Percentiles rank a stretch among this genome's conserved stretches.
Conservation (phyloP, 2,329 filamentous ascomycete genomes). For the Rosellinia necatrix region DNA sequence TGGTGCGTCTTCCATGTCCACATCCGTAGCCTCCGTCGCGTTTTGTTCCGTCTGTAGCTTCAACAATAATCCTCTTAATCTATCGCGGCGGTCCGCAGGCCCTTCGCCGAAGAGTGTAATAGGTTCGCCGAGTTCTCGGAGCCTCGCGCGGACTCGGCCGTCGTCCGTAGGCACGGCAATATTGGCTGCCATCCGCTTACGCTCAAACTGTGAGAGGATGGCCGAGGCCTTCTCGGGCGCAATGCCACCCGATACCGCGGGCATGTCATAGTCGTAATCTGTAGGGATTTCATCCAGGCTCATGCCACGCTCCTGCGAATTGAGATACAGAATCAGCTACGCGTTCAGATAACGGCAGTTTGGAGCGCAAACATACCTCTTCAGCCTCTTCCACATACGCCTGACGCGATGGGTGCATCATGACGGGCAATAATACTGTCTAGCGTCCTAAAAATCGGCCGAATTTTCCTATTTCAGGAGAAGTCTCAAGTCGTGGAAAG, state of each 20-base stretch:
- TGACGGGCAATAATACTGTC: constrained; percentile 48
- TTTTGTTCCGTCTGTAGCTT: constrained; percentile 70
- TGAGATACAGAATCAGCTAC: constrained; percentile 32
- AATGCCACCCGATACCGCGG: constrained; percentile 65
- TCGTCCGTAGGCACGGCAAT: constrained; percentile 96
- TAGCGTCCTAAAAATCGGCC: too few relatives aligned
- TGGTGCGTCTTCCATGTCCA: constrained; percentile 63
- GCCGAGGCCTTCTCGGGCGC: constrained; percentile 83
- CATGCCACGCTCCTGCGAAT: constrained; percentile 39
- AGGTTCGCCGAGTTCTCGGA: constrained; percentile 89
- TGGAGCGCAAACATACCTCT: constrained; percentile 59
- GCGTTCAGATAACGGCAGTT: constrained; percentile 26
- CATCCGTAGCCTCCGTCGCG: constrained; percentile 58
- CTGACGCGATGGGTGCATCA: constrained; percentile 86
- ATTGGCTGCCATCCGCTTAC: constrained; percentile 84
- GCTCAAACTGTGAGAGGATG: constrained; percentile 84
- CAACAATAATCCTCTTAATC: constrained; percentile 80
- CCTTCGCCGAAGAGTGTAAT: constrained; percentile 95
- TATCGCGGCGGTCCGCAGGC: constrained; percentile 80
- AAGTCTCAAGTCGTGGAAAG: too few relatives aligned
- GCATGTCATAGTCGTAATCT: constrained; percentile 86
- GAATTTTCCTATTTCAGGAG: too few relatives aligned
- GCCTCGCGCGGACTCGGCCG: constrained; percentile 75
- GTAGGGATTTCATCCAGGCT: constrained; percentile 52
- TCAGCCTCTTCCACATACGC: constrained; percentile 90